phyloP scores from a whole-genome alignment of 108 stramenopile species.

The Skeletonema menzelii region DNA sequence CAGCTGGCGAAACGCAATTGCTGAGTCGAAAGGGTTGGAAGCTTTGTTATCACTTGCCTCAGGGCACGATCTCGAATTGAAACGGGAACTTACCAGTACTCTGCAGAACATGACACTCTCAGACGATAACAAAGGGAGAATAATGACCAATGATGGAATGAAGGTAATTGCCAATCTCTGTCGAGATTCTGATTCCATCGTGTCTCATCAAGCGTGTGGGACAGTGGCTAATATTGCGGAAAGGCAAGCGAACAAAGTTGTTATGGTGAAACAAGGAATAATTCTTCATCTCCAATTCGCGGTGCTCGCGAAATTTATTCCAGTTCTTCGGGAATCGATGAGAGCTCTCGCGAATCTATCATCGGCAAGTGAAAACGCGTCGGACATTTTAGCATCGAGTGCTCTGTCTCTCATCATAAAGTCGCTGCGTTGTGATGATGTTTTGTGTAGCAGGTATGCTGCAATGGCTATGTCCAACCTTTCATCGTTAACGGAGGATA shows the following conservation, averaged over 20 bases:
- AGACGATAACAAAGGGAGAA: constrained; percentile 80
- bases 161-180: constrained; percentile 71
- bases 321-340: constrained; percentile 77
- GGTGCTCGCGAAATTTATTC: constrained; percentile 64
- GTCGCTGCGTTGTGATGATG: constrained; percentile 66
- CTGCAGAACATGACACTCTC: constrained; percentile 73
- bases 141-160: constrained; percentile 63
- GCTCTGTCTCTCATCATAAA: constrained; percentile 62
- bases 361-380: constrained; percentile 72
- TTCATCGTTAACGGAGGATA: constrained; percentile 51
- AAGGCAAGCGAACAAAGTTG: constrained; percentile 57
- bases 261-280: constrained; percentile 67
- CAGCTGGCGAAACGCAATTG: constrained; percentile 68
- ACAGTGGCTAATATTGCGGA: constrained; percentile 81
- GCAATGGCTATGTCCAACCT: constrained; percentile 86
- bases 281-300: constrained; percentile 85
- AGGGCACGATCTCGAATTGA: constrained; percentile 69
- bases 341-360: constrained; percentile 80
- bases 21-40: constrained; percentile 73
- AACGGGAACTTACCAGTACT: constrained; percentile 78
- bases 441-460: constrained; percentile 78
- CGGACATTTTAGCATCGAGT: constrained; percentile 67
- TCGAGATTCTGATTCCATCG: constrained; percentile 61
- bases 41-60: constrained; percentile 63
- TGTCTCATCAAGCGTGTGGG: constrained; percentile 76